Evolutionary conservation across 805 yeast genomes (phyloP).

Genomic region (Cyberlindnera mycetangii): DNA sequence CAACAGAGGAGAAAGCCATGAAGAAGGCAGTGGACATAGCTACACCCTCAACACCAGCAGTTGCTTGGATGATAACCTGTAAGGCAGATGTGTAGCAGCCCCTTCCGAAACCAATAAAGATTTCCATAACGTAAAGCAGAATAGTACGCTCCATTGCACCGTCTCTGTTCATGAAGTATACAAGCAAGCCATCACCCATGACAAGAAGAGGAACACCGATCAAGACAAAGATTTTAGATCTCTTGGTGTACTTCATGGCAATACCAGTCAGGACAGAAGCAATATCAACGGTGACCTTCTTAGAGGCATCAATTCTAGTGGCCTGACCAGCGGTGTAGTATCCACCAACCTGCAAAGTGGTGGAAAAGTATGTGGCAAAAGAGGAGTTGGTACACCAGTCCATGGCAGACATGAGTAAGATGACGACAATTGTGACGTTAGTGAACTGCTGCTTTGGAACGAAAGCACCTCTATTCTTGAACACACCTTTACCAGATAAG

Average conservation of each 20-base stretch:
- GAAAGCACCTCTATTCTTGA: conserved; percentile 23
- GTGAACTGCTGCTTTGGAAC: conserved; percentile 27
- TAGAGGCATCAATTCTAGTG: conserved; percentile 31
- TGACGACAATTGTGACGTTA: conserved; percentile 21
- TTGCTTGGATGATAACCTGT: conserved; percentile 30
- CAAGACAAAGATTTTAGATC: conserved; percentile 26
- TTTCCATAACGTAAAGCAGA: conserved; percentile 21
- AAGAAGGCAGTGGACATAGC: conserved; percentile 33
- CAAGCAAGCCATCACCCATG: conserved; percentile 29
- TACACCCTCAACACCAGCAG: conserved; percentile 28
- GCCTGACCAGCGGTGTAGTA: conserved; percentile 30
- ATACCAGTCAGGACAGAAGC: conserved; percentile 29
- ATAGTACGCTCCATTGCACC: conserved; percentile 17
- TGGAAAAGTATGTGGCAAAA: conserved; percentile 27
- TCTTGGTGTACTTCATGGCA: conserved; percentile 30
- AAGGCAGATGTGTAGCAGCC: conserved; percentile 27
- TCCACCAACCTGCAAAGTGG: conserved; percentile 31
- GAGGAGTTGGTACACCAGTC: conserved; percentile 28
- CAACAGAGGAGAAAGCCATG: conserved; percentile 28
- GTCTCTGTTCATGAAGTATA: conserved; percentile 24
- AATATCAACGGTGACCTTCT: conserved; percentile 29
- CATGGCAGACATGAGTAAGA: conserved; percentile 22
- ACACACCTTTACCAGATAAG: conserved; percentile 9
- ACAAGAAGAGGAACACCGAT: conserved; percentile 25
- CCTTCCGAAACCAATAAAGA: conserved; percentile 30